Evolutionary conservation across 495 filamentous ascomycete genomes (phyloP).

Genomic region (Aspergillus campestris): DNA sequence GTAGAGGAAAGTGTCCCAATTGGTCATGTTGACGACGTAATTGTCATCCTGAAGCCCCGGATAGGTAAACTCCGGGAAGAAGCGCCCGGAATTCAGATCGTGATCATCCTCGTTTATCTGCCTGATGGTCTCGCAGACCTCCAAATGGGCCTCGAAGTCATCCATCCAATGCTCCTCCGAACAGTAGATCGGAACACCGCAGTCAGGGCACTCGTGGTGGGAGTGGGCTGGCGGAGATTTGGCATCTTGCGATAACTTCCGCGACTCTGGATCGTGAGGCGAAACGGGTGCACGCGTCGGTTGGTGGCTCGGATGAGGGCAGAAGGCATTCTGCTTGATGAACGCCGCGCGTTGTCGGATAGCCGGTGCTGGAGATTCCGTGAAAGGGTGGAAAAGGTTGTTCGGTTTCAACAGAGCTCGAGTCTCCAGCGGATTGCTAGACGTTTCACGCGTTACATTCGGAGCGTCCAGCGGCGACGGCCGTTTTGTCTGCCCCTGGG

Average conservation of each 20-base stretch:
- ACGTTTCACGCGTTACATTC: slow-evolving; percentile 20
- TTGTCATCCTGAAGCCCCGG: slow-evolving; percentile 84
- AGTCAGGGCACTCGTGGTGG: slow-evolving; percentile 92
- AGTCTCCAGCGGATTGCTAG: slow-evolving; percentile 15
- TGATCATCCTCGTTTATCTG: slow-evolving; percentile 98
- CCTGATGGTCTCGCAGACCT: slow-evolving; percentile 82
- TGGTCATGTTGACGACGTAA: slow-evolving; percentile 90
- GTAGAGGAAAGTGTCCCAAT: slow-evolving; percentile 95
- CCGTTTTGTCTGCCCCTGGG: slow-evolving; percentile 11
- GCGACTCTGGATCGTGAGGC: slow-evolving; percentile 53
- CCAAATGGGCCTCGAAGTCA: slow-evolving; percentile 84
- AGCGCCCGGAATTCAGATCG: slow-evolving; percentile 79
- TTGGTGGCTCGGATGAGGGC: slow-evolving; percentile 78
- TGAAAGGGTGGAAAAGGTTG: slow-evolving; percentile 89
- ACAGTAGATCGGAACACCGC: slow-evolving; percentile 89
- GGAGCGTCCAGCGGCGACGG: slow-evolving; percentile 10
- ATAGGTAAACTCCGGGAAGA: slow-evolving; percentile 91
- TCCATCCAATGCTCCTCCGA: slow-evolving; percentile 89
- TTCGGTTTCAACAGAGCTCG: slow-evolving; percentile 57
- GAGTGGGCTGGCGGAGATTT: slow-evolving; percentile 63
- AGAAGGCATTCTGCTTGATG: slow-evolving; percentile 84
- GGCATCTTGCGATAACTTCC: slow-evolving; percentile 36
- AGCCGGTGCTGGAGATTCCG: slow-evolving; percentile 73
- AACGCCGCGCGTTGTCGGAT: slow-evolving; percentile 80
- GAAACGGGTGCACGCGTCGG: slow-evolving; percentile 52